phyloP scores from a whole-genome alignment of 805 yeast species.

The Candida silvicultrix region DNA sequence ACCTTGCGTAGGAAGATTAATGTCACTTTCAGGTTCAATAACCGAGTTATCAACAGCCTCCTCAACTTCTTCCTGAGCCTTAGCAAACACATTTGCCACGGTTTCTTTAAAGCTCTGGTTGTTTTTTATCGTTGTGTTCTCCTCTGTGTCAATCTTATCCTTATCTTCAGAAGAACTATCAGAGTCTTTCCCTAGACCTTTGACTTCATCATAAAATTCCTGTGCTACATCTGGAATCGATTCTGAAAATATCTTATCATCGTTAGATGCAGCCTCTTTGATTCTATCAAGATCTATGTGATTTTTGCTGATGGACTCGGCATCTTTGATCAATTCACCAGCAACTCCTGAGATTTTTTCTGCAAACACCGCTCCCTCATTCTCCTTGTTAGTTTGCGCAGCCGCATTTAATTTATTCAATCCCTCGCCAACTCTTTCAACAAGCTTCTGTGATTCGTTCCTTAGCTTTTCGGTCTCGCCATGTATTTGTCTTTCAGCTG shows the following conservation, averaged over 20 bases:
- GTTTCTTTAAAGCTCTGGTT: neutral
- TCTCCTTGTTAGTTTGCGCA: neutral
- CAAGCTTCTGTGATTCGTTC: neutral
- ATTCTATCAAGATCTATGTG: neutral
- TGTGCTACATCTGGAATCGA: neutral
- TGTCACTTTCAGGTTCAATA: neutral
- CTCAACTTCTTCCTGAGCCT: neutral
- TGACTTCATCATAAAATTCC: neutral
- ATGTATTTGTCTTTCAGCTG: neutral
- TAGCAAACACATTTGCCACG: neutral
- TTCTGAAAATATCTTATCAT: neutral
- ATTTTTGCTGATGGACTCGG: neutral
- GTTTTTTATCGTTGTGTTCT: too few relatives aligned
- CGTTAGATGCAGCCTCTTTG: neutral
- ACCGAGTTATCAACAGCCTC: neutral
- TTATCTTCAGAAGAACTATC: too few relatives aligned
- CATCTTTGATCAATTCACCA: neutral
- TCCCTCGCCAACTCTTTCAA: constrained; percentile 5
- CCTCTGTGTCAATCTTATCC: too few relatives aligned
- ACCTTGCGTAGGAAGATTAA: neutral
- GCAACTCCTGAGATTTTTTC: neutral
- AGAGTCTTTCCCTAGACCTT: neutral
- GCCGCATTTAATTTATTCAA: neutral
- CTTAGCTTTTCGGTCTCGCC: constrained; percentile 1
- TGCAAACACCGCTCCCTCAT: neutral